A percentile compares a stretch with the other conserved stretches of the same genome.
Evolutionary conservation across 2,329 filamentous ascomycete genomes (phyloP).

Genomic region (Leptographium radiaticola): DNA sequence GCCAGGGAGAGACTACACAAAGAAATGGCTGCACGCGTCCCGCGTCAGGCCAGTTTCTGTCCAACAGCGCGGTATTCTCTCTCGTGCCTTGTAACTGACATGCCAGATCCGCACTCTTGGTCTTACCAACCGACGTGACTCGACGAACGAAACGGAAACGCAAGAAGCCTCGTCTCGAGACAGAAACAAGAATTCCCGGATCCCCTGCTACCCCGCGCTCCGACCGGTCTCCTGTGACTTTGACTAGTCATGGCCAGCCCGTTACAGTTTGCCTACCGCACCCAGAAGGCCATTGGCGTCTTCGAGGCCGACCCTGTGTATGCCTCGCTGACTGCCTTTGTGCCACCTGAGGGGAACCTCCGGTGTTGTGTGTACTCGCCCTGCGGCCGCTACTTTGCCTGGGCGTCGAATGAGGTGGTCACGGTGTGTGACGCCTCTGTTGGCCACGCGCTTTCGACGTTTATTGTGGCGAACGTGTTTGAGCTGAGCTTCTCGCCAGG

Average conservation of each 20-base stretch:
- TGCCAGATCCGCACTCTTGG: background rate
- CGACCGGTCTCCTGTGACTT: constrained; percentile 53
- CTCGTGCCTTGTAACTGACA: background rate
- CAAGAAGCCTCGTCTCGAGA: background rate
- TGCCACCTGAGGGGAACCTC: constrained; percentile 81
- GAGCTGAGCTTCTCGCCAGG: constrained; percentile 89
- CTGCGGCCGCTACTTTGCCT: constrained; percentile 92
- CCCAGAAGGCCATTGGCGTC: constrained; percentile 90
- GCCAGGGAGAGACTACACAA: background rate
- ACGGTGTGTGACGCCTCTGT: constrained; percentile 69
- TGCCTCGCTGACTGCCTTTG: constrained; percentile 69
- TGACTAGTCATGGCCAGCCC: constrained; percentile 87
- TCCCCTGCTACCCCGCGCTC: background rate
- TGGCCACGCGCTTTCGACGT: constrained; percentile 59
- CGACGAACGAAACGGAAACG: too few relatives aligned
- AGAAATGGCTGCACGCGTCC: background rate
- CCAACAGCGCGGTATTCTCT: background rate
- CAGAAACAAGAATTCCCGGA: background rate
- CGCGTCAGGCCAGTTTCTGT: too few relatives aligned
- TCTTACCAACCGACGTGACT: background rate
- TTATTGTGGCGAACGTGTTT: constrained; percentile 75
- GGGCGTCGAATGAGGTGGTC: constrained; percentile 80
- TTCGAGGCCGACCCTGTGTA: constrained; percentile 87
- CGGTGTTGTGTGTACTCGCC: constrained; percentile 93
- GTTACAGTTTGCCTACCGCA: constrained; percentile 94